These are phyloP conservation scores for Carex sylvatica DNA, from an alignment of 202 grass and related monocot species.

Conservation along the genomic window DNA sequence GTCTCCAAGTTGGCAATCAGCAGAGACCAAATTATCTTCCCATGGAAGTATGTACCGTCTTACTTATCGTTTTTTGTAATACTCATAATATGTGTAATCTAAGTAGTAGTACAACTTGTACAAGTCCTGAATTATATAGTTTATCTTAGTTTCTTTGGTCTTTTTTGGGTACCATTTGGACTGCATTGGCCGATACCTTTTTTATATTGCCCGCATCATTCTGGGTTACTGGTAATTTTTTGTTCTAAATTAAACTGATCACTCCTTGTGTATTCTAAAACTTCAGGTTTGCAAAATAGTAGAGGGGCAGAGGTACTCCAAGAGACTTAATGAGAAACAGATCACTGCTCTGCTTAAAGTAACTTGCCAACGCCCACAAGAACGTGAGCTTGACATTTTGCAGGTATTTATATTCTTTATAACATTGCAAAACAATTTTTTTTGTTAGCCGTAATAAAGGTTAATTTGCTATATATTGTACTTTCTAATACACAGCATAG, in stretches of 20 bases:
- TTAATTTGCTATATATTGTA: constrained; percentile 14
- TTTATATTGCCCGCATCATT: not conserved
- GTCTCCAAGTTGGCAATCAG: constrained; percentile 94
- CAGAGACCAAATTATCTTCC: constrained; percentile 94
- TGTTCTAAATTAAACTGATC: constrained; percentile 22
- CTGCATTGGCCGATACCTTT: not conserved
- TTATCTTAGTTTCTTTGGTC: not conserved
- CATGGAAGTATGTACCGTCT: constrained; percentile 60
- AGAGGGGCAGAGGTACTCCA: constrained; percentile 90
- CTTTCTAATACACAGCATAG: not conserved
- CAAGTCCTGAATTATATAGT: constrained; percentile 6
- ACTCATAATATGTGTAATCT: not conserved
- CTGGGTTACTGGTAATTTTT: not conserved
- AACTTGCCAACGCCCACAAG: constrained; percentile 77
- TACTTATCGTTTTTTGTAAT: not conserved
- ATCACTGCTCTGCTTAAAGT: constrained; percentile 84
- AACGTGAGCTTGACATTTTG: constrained; percentile 74
- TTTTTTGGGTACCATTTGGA: not conserved
- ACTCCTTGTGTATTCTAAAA: constrained; percentile 23
- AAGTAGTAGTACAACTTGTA: not conserved
- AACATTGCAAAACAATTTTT: not conserved
- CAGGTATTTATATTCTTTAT: constrained; percentile 43
- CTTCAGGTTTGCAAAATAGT: constrained; percentile 91
- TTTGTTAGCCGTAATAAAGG: not conserved
- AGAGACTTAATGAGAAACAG: constrained; percentile 91